Base-by-base conservation (phyloP, 164 flowering plant species). In the Magnolia kwangsiensis region DNA sequence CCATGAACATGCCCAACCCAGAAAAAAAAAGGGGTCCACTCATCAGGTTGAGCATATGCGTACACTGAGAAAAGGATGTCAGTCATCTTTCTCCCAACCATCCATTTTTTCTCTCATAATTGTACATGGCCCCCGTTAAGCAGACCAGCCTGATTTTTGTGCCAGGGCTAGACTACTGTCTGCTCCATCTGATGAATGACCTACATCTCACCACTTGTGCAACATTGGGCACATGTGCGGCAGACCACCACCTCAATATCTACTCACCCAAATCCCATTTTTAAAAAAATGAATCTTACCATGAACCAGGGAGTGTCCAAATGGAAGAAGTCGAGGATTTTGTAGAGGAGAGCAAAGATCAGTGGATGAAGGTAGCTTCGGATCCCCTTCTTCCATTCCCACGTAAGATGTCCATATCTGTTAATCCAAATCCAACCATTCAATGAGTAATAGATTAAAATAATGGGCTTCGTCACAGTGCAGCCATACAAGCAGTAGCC, bases 331-430 rank as follows among this genome's bases (percentile, higher is more conserved):
- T 87, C 88, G n/a, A 96, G 87, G 77, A 88, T 31, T 86, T 89
- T 91, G 82, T 92, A 96, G 14, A 96, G 87, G 27, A 80, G 18
- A 64, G 90, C 97, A 84, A 96, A 96, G 73, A 92, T 72, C 85
- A 92, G 69, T 0, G 98, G 99, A 85, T 96, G 99, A 84, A 91
- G 78, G 79, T 89, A 96, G 80, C 98, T 91, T 2, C 99, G 91
- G 23, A 96, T 89, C 24, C 99, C 96, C 85, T 86, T 85, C 81
- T 87, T 78, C 99, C 99, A 94, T 77, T 94, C 99, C 99, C 99
- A 96, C n/a, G 98, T 96, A 75, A 92, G 78, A 84, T 96, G 93
- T 51, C 99, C 99, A 79, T 94, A 96, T 74, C 97, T 94, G 78
- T 50, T 69, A 45, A 76, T 65, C 69, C 55, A 69, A 19, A 59